Percentiles rank a stretch among this genome's conserved stretches.
Conservation (phyloP, 177 flowering plant genomes). For the Vitis hybrid region DNA sequence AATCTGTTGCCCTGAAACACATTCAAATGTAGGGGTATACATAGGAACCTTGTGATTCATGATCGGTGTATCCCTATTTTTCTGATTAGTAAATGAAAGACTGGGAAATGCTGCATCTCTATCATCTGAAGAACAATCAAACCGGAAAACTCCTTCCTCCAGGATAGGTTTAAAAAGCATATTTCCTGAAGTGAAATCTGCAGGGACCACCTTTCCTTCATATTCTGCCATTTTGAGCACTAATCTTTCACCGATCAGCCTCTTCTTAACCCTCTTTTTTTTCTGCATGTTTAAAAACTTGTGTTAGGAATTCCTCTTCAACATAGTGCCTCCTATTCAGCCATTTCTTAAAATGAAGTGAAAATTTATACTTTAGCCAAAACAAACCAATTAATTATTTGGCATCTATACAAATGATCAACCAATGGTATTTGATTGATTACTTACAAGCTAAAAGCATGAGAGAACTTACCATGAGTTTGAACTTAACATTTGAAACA, state of each 20-base stretch:
- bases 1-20: slow-evolving; percentile 58
- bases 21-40: slow-evolving; percentile 65
- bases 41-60: slow-evolving; percentile 41
- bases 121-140: slow-evolving; percentile 76
- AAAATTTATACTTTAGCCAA: too few relatives aligned
- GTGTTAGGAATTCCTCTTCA: slow-evolving; percentile 6
- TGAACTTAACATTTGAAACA: too few relatives aligned
- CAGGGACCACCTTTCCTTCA: slow-evolving; percentile 24
- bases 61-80: slow-evolving; percentile 61
- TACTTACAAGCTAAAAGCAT: too few relatives aligned
- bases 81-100: slow-evolving; percentile 60
- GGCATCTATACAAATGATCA: too few relatives aligned
- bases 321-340: neutral
- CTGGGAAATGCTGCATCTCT: slow-evolving; percentile 74
- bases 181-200: slow-evolving; percentile 42
- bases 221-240: slow-evolving; percentile 46
- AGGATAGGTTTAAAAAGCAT: slow-evolving; percentile 80
- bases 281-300: slow-evolving; percentile 36
- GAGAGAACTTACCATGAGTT: too few relatives aligned
- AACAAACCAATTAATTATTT: too few relatives aligned
- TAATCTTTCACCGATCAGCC: slow-evolving; percentile 18
- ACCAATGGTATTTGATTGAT: too few relatives aligned
- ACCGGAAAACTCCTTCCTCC: slow-evolving; percentile 86
- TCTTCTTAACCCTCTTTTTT: slow-evolving; percentile 14
- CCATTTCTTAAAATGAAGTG: too few relatives aligned